These are phyloP conservation scores for Naganishia kalamii DNA, from an alignment of 768 basidiomycete species.

Conservation along the genomic window DNA sequence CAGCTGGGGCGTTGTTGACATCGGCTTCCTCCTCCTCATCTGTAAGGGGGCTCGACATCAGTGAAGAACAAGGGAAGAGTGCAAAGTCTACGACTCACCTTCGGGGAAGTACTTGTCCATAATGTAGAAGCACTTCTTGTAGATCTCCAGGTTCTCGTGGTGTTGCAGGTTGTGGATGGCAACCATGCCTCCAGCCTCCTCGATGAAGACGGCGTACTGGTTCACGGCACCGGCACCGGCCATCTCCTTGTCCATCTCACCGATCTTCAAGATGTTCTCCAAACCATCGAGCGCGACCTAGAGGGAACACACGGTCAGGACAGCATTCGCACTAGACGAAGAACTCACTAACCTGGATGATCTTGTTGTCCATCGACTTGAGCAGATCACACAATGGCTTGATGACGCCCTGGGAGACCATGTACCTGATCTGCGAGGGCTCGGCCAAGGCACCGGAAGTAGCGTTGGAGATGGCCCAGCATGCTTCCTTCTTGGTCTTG, in stretches of 20 bases:
- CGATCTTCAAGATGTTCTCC: conserved; percentile 96
- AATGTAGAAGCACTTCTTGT: conserved; percentile 97
- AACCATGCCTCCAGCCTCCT: conserved; percentile 94
- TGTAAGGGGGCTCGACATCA: conserved; percentile 24
- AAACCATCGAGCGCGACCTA: conserved; percentile 95
- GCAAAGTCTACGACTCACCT: neutral
- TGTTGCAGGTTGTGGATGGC: conserved; percentile 98
- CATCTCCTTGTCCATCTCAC: conserved; percentile 84
- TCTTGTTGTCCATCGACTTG: conserved; percentile 99
- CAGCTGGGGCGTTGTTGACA: conserved; percentile 65
- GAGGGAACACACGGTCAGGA: too few species aligned
- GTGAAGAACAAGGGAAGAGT: neutral
- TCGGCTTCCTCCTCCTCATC: conserved; percentile 85
- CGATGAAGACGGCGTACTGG: conserved; percentile 87
- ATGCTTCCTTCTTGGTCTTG: conserved; percentile 98
- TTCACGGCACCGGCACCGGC: conserved; percentile 76
- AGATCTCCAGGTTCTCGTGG: conserved; percentile 98
- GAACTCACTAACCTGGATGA: conserved; percentile 55
- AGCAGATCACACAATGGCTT: conserved; percentile 95
- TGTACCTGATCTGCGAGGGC: conserved; percentile 92
- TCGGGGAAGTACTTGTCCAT: conserved; percentile 84
- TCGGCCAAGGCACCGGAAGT: conserved; percentile 96
- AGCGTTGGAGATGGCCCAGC: conserved; percentile 99
- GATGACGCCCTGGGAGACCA: conserved; percentile 95
- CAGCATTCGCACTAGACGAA: neutral